Base-by-base conservation (phyloP, 2,329 filamentous ascomycete genomes). In the Botryotinia convoluta region DNA sequence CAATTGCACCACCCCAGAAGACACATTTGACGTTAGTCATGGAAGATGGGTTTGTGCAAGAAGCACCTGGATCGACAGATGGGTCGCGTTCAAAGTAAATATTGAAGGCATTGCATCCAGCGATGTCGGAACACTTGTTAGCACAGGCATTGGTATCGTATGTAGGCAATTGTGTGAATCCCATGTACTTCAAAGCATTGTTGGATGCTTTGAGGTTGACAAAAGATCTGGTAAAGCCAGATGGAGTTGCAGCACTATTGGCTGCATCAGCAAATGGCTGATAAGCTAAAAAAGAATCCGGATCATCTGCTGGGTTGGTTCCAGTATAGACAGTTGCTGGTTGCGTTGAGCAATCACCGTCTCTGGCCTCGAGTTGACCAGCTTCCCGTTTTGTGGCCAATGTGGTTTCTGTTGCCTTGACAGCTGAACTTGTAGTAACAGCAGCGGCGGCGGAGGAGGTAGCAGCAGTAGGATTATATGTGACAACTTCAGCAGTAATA, bases 21-120 rank as follows among this genome's bases (percentile, higher is more conserved):
- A 79, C 79, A 76, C 82, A 83, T 74, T 82, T 82, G 74, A 78
- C 79, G 63, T 78, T 79, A 29, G 79, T 80, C 37, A 79, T 80
- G 37, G 78, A 79, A 14, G 78, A 57, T 14, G 82, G 82, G 48
- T 81, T 78, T 16, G 77, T 74, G 76, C 82, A 83, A 63, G 75
- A 77, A 42, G 71, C 42, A 10, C 74, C 77, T 18, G 82, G 80
- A 68, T 80, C 76, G 54, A 82, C 62, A 18, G 73, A 75, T 14
- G 82, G 82, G 68, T 82, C 81, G 44, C 82, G 79, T 75, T 82
- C 80, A 68, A 80, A 75, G 77, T 78, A 81, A 42, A 82, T 73
- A 75, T 82, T 82, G 78, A 82, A 81, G 42, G 70, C 74, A 35
- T 74, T 74, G 75, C 81, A 82, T 29, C 74, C 75, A 44, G 63